These are phyloP conservation scores for Leccinum broughii DNA, from an alignment of 768 basidiomycete genomes.

Conservation along the genomic window DNA sequence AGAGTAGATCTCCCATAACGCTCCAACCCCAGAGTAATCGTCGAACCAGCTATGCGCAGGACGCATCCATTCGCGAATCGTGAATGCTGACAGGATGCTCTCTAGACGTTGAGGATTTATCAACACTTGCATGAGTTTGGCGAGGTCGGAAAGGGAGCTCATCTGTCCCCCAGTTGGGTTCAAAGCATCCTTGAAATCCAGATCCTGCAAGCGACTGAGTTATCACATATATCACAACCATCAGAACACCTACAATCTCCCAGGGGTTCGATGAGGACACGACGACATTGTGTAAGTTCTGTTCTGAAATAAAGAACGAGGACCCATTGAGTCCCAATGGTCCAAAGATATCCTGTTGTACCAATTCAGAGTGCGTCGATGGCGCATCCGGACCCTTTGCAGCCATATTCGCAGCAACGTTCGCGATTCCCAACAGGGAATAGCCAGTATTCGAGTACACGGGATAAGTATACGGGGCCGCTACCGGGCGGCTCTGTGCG, in stretches of 20 bases:
- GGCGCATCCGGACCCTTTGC: conserved; percentile 17
- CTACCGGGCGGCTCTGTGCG: conserved; percentile 39
- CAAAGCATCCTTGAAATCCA: conserved; percentile 37
- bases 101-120: conserved; percentile 41
- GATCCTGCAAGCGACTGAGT: conserved; percentile 33
- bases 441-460: conserved; percentile 44
- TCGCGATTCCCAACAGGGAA: conserved; percentile 35
- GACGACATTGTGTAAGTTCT: conserved; percentile 39
- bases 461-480: conserved; percentile 45
- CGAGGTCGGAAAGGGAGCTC: conserved; percentile 48
- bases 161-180: conserved; percentile 54
- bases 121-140: conserved; percentile 44
- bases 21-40: conserved; percentile 40
- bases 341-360: conserved; percentile 50
- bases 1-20: conserved; percentile 44
- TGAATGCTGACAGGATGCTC: conserved; percentile 35
- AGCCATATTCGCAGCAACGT: conserved; percentile 35
- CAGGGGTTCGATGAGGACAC: conserved; percentile 38
- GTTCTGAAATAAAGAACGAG: conserved; percentile 42
- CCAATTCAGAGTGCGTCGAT: conserved; percentile 42
- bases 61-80: conserved; percentile 45
- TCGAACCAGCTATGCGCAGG: conserved; percentile 41
- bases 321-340: conserved; percentile 45
- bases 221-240: background rate
- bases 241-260: conserved; percentile 34